phyloP scores from a whole-genome alignment of 345 rosid species.

The Citrus sinensis region DVS_A1.0 CM039161.1:1513001-1513500 shows the following conservation, averaged over 20 bases:
- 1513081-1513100: slow-evolving; percentile 74
- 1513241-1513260: background rate
- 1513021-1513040: too few species aligned
- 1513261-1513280: background rate
- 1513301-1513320: slow-evolving; percentile 22
- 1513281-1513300: slow-evolving; percentile 17
- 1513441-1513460: slow-evolving; percentile 19
- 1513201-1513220: slow-evolving; percentile 6
- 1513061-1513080: background rate
- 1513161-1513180: slow-evolving; percentile 74
- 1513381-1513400: slow-evolving; percentile 56
- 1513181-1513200: slow-evolving; percentile 57
- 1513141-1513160: slow-evolving; percentile 80
- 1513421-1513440: slow-evolving; percentile 48
- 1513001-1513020: too few species aligned
- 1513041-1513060: too few species aligned
- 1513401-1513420: slow-evolving; percentile 32
- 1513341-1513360: background rate
- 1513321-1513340: background rate
- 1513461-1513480: slow-evolving; percentile 22
- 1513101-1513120: slow-evolving; percentile 73
- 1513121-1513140: slow-evolving; percentile 84
- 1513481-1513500: slow-evolving; percentile 12
- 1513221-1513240: slow-evolving; percentile 16
- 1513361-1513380: background rate